Base-by-base conservation (phyloP, 2,329 filamentous ascomycete species). In the Bimuria novae-zelandiae region DNA sequence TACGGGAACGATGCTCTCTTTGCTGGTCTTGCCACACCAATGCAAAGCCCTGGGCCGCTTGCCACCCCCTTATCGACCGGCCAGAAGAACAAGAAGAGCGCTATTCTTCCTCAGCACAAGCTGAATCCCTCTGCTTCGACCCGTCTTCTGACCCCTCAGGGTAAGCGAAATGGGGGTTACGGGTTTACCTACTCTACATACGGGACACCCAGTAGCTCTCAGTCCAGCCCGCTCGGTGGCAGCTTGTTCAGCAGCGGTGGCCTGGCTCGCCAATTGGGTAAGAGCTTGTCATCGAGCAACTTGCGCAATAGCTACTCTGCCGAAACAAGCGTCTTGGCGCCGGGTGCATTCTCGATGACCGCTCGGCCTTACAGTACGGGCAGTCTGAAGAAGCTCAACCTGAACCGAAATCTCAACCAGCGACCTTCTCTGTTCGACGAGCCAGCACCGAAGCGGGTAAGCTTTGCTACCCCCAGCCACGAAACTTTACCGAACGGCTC, bases 151-250 rank as follows among this genome's bases (percentile, higher is more conserved):
- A 96, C 92, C 0, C 92, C 92, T 0, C 89, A 92, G 63, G 64
- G 61, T 40, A 93, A 91, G 76, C 84, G 89, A 25, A 51, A 59
- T 27, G 77, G 76, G 51, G 91, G 90, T 4, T 97, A 90, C 69
- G 93, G 93, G 2, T 96, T 97, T 72, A 92, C 89, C 1, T 97
- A 97, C 75, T 96, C 92, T 59, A 92, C 88, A 2, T 96, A 96
- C 64, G 91, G 90, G 39, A 92, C 89, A 1, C 92, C 93, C 5
- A 85, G 80, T 52, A 90, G 85, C 61, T 84, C 83, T 68, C 82
- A 94, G 65, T 89, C 89, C 35, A 92, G 89, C 6, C 91, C 92
- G 3, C 83, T 84, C 32, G 60, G 61, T 30, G 63, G 64, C 32
- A 73, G 69, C 43, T 54, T 72, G 11, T 66, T 73, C 33, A 60